These are phyloP conservation scores for Hygrophila difformis DNA, from an alignment of 257 asterid species.

Conservation along the genomic window DNA sequence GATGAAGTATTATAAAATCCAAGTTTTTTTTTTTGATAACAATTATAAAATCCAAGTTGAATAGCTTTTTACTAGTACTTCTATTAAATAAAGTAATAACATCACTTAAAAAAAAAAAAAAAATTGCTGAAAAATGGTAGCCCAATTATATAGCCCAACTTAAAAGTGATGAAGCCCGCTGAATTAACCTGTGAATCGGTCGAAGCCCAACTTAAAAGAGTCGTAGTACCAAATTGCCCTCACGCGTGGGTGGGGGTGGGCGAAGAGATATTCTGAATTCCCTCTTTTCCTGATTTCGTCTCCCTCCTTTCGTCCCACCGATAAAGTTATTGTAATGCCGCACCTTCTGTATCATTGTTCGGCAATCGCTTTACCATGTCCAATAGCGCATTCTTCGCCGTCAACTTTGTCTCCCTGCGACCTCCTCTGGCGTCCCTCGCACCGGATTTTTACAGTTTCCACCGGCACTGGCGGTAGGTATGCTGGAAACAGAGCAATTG, in stretches of 20 bases:
- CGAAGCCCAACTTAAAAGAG: too few species aligned
- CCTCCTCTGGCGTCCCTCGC: conserved; percentile 24
- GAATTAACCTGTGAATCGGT: too few species aligned
- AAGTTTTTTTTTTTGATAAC: too few species aligned
- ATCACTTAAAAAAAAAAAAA: too few species aligned
- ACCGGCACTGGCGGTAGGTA: conserved; percentile 1
- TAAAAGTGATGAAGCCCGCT: too few species aligned
- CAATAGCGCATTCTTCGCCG: conserved; percentile 19
- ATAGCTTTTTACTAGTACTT: too few species aligned
- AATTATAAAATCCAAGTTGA: too few species aligned
- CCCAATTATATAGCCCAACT: too few species aligned
- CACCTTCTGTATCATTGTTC: conserved; percentile 36
- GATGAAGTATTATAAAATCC: too few species aligned
- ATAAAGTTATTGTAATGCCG: conserved; percentile 42
- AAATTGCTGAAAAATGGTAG: too few species aligned
- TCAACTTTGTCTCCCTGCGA: conserved; percentile 17
- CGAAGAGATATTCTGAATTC: conserved; percentile 19
- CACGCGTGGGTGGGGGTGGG: background rate
- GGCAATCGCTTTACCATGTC: conserved; percentile 24
- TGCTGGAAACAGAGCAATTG: conserved; percentile 17
- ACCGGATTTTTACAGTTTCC: conserved; percentile 9
- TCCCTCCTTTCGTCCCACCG: conserved; percentile 10
- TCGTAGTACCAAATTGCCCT: conserved; percentile 22
- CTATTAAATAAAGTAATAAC: too few species aligned
- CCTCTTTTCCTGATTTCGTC: conserved; percentile 7